Conservation (phyloP, 2,329 filamentous ascomycete genomes). For the Claviceps cyperi region DNA sequence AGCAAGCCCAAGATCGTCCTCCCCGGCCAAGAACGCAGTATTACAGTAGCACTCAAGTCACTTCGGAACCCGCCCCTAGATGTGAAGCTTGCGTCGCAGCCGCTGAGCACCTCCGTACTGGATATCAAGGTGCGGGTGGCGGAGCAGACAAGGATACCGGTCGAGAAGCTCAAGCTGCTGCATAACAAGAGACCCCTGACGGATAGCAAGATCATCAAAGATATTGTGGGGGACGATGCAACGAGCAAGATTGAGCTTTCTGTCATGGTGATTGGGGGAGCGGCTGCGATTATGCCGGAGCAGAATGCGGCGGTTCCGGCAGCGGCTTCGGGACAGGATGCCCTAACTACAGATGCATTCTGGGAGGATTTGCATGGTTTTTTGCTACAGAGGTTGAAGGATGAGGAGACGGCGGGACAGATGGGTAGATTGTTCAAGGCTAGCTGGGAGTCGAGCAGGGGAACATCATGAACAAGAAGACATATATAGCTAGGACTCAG, state of each 20-base stretch:
- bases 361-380: conserved; percentile 79
- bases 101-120: conserved; percentile 58
- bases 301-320: conserved; percentile 17
- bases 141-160: conserved; percentile 43
- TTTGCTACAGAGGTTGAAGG: conserved; percentile 62
- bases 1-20: conserved; percentile 31
- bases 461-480: conserved; percentile 11
- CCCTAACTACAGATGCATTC: conserved; percentile 59
- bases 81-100: conserved; percentile 47
- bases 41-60: conserved; percentile 55
- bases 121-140: conserved; percentile 63
- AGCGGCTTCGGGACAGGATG: conserved; percentile 34
- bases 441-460: conserved; percentile 46
- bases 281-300: conserved; percentile 29
- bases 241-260: conserved; percentile 52
- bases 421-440: conserved; percentile 53
- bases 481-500: too few relatives aligned
- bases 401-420: conserved; percentile 49
- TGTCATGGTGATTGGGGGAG: conserved; percentile 76
- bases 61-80: conserved; percentile 61
- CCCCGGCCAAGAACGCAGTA: conserved; percentile 37
- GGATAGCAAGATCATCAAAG: conserved; percentile 64
- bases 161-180: conserved; percentile 75
- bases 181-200: conserved; percentile 74
- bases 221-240: conserved; percentile 42